Evolutionary conservation across 108 stramenopile genomes (phyloP), one percentile per base, ranked within the genome.

Genomic region (Poteriospumella lacustris): DNA sequence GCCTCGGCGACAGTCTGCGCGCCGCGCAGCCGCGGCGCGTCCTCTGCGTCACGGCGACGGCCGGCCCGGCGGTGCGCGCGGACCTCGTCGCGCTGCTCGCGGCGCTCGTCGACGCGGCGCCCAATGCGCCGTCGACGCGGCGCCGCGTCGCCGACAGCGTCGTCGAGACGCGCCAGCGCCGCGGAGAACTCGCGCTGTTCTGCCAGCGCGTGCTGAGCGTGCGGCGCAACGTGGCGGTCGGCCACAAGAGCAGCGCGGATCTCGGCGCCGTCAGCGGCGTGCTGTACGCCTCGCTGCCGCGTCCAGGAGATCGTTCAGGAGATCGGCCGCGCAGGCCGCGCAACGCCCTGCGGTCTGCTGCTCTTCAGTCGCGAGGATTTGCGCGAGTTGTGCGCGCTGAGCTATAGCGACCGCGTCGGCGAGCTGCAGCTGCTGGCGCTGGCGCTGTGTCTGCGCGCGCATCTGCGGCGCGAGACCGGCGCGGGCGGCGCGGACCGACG

Each of bases 201-300:
- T 36, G 38, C 24, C 19, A 15, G 12, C 24, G 38, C 24, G 64
- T 68, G 36, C 19, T 68, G 64, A n/a, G n/a, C n/a, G n/a, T n/a
- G n/a, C n/a, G n/a, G n/a, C n/a, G n/a, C n/a, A n/a, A n/a, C n/a
- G 96, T 95, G 0, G 96, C 98, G 0, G 88, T 93, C 0, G 98
- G 95, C 1, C 96, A 95, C 80, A 96, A 96, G 2, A 94, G 97
- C 94, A 96, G 98, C 1, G 96, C 97, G 78, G 96, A 96, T 80
- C 95, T 96, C 87, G 86, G 90, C 42, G 94, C 96, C 80, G 89
- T 91, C 70, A 84, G 96, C 28, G 82, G 87, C 15, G 95, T 99
- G 58, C 76, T 96, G 43, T 94, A 96, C 82, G 92, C 80, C 77
- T 89, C 91, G 0, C 75, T 94, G 41, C 92, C 94, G 42, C 92